Evolutionary conservation across 257 asterid genomes (phyloP), one percentile per base, ranked within the genome.

Genomic region (Gentiana macrophylla): DNA sequence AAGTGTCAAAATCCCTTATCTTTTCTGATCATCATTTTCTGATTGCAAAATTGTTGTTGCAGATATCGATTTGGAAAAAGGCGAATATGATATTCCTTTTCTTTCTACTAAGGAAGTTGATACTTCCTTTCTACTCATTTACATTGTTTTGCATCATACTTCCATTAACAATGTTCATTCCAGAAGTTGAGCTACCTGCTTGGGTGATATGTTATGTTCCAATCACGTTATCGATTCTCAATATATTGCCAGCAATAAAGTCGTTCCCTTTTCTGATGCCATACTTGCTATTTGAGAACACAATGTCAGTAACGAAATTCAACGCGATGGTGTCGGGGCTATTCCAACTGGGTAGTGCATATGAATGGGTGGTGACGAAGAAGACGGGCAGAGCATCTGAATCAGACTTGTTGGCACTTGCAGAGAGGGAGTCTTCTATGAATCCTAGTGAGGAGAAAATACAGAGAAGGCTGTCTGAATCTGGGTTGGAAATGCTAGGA

Each of bases 301-400:
- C 97, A 34, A 89, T 86, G 97, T 89, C 97, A 0, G 97, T 89
- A 53, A 89, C 97, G 8, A 89, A 89, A 51, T 89, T 89, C 87
- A 86, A 86, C 12, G 97, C 97, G 2, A 89, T 89, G 97, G 55
- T 89, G 53, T 86, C 97, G 0, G 95, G 97, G 52, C 75, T 89
- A 1, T 89, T 89, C 62, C 95, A 89, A 68, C 85, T 86, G 0
- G 97, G 97, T 12, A 80, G 94, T 57, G 80, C 97, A 0, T 86
- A 89, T 10, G 97, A 90, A 60, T 90, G 97, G 97, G 93, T 90
- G 3, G 97, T 90, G 49, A 90, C 97, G 0, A 90, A 90, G 78
- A 90, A 90, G 62, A 69, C 94, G 0, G 97, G 97, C 12, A 69
- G 97, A 50, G 77, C 94, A 4, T 86, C 97, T 0, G 95, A 84